Conservation (phyloP, 1,139 yeast species). For the Hemisphaericaspora xylanilytica region DNA sequence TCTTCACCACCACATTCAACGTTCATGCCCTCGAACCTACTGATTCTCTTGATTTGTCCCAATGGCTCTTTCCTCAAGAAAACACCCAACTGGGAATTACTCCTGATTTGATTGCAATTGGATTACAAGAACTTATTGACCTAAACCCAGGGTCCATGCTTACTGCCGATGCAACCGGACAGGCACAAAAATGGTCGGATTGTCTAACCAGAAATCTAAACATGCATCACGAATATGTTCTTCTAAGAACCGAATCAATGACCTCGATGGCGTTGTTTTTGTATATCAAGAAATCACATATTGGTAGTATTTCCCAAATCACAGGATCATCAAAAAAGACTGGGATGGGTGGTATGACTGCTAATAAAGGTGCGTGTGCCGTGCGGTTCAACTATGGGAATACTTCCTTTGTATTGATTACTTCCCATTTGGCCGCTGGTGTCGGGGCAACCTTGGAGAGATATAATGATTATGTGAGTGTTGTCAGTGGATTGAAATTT, state of each 20-base stretch:
- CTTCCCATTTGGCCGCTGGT: slow-evolving; percentile 96
- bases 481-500: slow-evolving; percentile 74
- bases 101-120: slow-evolving; percentile 73
- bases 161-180: slow-evolving; percentile 60
- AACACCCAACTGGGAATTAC: slow-evolving; percentile 33
- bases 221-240: slow-evolving; percentile 32
- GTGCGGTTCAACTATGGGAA: slow-evolving; percentile 75
- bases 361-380: slow-evolving; percentile 91
- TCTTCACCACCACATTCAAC: slow-evolving; percentile 86
- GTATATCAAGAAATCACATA: slow-evolving; percentile 44
- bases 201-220: slow-evolving; percentile 57
- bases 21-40: slow-evolving; percentile 70
- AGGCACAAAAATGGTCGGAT: slow-evolving; percentile 63
- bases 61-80: slow-evolving; percentile 80
- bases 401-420: slow-evolving; percentile 78
- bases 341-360: slow-evolving; percentile 88
- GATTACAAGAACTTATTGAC: slow-evolving; percentile 91
- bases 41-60: slow-evolving; percentile 53
- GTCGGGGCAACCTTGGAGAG: slow-evolving; percentile 79
- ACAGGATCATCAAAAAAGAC: slow-evolving; percentile 83
- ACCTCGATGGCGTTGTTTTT: slow-evolving; percentile 44
- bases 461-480: slow-evolving; percentile 81
- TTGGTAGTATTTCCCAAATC: slow-evolving; percentile 64
- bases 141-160: slow-evolving; percentile 81
- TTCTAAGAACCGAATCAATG: slow-evolving; percentile 44